phyloP scores from a whole-genome alignment of 208 protist species.

The Leptomonas pyrrhocoris region DNA sequence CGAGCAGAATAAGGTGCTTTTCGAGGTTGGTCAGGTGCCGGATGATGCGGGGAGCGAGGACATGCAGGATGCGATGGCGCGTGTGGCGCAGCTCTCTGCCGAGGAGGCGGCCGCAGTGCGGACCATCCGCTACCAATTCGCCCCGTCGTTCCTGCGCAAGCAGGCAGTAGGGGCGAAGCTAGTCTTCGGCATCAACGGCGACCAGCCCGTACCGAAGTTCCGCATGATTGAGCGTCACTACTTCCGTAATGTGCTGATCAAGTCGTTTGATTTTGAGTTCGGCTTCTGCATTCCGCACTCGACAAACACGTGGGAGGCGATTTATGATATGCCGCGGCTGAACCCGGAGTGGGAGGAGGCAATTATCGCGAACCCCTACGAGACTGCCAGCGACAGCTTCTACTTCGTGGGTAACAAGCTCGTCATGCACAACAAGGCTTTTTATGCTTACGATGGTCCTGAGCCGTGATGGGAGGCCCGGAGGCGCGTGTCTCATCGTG shows the following conservation, averaged over 20 bases:
- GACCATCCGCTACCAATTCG: slow-evolving; percentile 92
- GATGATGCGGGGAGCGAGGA: slow-evolving; percentile 25
- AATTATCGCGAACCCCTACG: slow-evolving; percentile 89
- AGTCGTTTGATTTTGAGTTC: slow-evolving; percentile 96
- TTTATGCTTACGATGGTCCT: slow-evolving; percentile 76
- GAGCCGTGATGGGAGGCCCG: too few species aligned
- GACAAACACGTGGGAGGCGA: slow-evolving; percentile 95
- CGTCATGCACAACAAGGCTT: slow-evolving; percentile 97
- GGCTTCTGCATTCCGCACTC: slow-evolving; percentile 97
- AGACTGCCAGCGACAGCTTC: slow-evolving; percentile 94
- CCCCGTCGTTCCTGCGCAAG: slow-evolving; percentile 74
- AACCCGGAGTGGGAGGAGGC: slow-evolving; percentile 80
- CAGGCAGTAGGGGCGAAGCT: slow-evolving; percentile 88
- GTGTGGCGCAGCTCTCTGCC: slow-evolving; percentile 36
- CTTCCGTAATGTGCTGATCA: slow-evolving; percentile 93
- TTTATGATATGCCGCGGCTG: slow-evolving; percentile 94
- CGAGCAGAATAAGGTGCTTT: slow-evolving; percentile 79
- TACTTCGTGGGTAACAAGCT: slow-evolving; percentile 95
- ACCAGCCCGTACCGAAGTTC: slow-evolving; percentile 90
- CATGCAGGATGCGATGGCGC: slow-evolving; percentile 29
- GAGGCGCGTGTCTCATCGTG: too few species aligned
- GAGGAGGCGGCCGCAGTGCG: slow-evolving; percentile 65
- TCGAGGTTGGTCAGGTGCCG: slow-evolving; percentile 78
- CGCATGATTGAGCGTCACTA: slow-evolving; percentile 98
- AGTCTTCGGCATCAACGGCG: slow-evolving; percentile 89